A percentile compares a stretch with the other conserved stretches of the same genome.
Conservation (phyloP, 2,329 filamentous ascomycete species). For the Calycina herbarum region DNA sequence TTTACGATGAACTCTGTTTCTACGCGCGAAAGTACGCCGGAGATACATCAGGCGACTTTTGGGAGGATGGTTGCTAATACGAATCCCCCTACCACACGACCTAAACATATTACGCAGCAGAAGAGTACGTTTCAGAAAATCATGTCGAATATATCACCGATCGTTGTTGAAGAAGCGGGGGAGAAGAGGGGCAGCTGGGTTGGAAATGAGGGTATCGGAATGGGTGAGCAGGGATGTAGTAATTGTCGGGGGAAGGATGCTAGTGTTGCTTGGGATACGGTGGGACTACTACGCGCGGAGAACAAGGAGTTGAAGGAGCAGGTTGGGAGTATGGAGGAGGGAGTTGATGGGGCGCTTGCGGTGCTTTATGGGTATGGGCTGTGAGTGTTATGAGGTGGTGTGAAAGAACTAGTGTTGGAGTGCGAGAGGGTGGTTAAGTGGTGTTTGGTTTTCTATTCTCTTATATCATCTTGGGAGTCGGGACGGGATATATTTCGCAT, state of each 20-base stretch:
- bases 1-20: slow-evolving; percentile 36
- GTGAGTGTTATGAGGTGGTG: background rate
- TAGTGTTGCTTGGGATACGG: slow-evolving; percentile 65
- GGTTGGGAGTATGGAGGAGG: slow-evolving; percentile 58
- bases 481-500: no score
- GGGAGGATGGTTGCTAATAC: slow-evolving; percentile 24
- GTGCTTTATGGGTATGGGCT: slow-evolving; percentile 14
- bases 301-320: slow-evolving; percentile 61
- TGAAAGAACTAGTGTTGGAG: background rate
- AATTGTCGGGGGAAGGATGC: slow-evolving; percentile 61
- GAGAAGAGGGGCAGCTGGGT: slow-evolving; percentile 7
- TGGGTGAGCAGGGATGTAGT: slow-evolving; percentile 42
- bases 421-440: background rate
- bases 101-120: slow-evolving; percentile 37
- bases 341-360: slow-evolving; percentile 61
- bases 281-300: slow-evolving; percentile 60
- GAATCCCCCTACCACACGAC: slow-evolving; percentile 27
- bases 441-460: background rate
- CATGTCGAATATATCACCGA: slow-evolving; percentile 44
- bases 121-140: slow-evolving; percentile 51
- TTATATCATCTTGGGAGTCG: no score
- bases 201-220: slow-evolving; percentile 26
- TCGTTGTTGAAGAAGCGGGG: slow-evolving; percentile 27
- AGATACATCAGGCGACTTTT: slow-evolving; percentile 27
- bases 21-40: slow-evolving; percentile 23